Conservation (phyloP, 2,329 filamentous ascomycete species). For the Catunica adiposa region DNA sequence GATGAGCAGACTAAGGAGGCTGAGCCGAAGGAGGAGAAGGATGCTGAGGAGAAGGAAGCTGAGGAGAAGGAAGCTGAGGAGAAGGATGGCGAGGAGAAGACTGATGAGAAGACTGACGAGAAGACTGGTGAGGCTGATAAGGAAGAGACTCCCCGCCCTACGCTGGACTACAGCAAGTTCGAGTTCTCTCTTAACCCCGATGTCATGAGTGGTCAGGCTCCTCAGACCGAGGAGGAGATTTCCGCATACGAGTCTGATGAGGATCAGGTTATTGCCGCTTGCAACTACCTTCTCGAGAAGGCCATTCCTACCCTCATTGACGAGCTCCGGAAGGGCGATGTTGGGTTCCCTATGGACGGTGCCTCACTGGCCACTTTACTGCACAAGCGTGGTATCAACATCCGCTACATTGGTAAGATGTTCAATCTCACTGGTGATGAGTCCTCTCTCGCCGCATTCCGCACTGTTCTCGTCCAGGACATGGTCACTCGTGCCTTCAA, state of each 20-base stretch:
- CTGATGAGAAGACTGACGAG: slow-evolving; percentile 15
- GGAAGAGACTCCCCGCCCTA: slow-evolving; percentile 21
- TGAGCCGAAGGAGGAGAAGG: slow-evolving; percentile 21
- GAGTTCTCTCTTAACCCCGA: slow-evolving; percentile 83
- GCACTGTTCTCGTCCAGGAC: slow-evolving; percentile 66
- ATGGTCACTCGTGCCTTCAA: slow-evolving; percentile 96
- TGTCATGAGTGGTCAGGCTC: slow-evolving; percentile 80
- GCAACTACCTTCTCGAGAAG: slow-evolving; percentile 57
- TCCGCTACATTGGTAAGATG: slow-evolving; percentile 83
- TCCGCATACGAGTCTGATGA: slow-evolving; percentile 69
- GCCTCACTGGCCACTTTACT: slow-evolving; percentile 72
- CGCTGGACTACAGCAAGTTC: slow-evolving; percentile 77
- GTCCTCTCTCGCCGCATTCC: slow-evolving; percentile 59
- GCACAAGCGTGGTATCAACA: slow-evolving; percentile 94
- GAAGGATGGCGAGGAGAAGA: slow-evolving; percentile 14
- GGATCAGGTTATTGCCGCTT: slow-evolving; percentile 70
- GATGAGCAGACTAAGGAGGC: slow-evolving; percentile 23
- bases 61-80: slow-evolving; percentile 15
- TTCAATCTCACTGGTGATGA: slow-evolving; percentile 49
- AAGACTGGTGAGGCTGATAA: slow-evolving; percentile 15
- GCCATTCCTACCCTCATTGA: slow-evolving; percentile 73
- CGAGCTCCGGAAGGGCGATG: slow-evolving; percentile 79
- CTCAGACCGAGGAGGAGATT: slow-evolving; percentile 83
- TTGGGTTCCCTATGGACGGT: slow-evolving; percentile 98
- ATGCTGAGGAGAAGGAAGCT: slow-evolving; percentile 16